phyloP scores from a whole-genome alignment of 1,284 basidiomycete genomes.

The Pisolithus thermaeus region DNA sequence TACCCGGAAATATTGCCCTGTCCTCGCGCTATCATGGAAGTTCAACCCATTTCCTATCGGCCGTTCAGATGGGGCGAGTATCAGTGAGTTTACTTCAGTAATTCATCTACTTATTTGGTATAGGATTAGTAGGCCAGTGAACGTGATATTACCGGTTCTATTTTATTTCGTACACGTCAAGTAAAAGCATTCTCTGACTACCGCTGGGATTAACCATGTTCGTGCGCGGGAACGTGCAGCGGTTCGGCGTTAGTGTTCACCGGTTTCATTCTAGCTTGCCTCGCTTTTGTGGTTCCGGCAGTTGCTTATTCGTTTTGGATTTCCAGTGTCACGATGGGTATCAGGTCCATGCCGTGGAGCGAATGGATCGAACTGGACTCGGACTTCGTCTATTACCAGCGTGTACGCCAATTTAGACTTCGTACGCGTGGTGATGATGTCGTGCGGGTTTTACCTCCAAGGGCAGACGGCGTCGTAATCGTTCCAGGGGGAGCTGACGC shows the following conservation, averaged over 20 bases:
- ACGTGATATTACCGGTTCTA: no score
- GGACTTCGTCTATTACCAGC: slow-evolving; percentile 47
- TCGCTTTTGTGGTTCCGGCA: neutral
- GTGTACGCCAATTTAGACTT: slow-evolving; percentile 50
- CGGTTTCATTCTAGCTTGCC: neutral
- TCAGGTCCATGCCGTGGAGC: slow-evolving; percentile 58
- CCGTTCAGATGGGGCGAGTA: slow-evolving; percentile 61
- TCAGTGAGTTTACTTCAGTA: slow-evolving; percentile 38
- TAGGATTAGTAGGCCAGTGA: neutral
- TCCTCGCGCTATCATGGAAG: slow-evolving; percentile 32
- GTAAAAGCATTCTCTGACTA: no score
- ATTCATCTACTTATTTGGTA: neutral
- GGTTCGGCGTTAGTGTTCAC: neutral
- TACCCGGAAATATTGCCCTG: slow-evolving; percentile 47
- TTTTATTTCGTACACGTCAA: no score
- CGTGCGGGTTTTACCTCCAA: slow-evolving; percentile 41
- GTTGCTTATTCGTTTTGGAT: slow-evolving; percentile 1
- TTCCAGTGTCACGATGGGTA: slow-evolving; percentile 64
- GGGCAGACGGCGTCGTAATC: slow-evolving; percentile 37
- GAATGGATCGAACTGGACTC: slow-evolving; percentile 70
- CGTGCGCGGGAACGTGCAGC: neutral
- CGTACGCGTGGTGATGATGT: slow-evolving; percentile 42
- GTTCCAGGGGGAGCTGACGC: slow-evolving; percentile 49
- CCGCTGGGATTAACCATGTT: no score
- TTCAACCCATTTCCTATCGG: slow-evolving; percentile 55